Evolutionary conservation across 106 monocot genomes (phyloP).

Genomic region (Vanilla planifolia): DNA sequence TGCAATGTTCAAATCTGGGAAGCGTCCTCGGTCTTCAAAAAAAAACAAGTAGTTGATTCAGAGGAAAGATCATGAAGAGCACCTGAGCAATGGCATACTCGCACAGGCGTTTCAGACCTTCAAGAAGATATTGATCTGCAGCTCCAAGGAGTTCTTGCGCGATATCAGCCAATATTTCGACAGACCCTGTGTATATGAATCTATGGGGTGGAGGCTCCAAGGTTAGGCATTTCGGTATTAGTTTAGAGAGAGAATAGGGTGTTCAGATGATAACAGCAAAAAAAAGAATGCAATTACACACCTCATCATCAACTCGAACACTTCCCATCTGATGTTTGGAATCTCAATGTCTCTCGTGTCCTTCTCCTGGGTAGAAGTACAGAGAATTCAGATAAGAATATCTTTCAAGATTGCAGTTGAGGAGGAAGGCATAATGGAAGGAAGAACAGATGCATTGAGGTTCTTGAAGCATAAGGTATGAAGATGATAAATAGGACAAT

Average conservation of each 20-base stretch:
- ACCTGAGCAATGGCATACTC: conserved; percentile 95
- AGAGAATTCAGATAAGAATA: too few species aligned
- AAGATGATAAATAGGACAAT: too few species aligned
- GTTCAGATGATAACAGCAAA: too few species aligned
- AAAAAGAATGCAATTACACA: conserved; percentile 9
- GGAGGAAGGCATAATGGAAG: too few species aligned
- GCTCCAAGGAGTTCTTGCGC: conserved; percentile 96
- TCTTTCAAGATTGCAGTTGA: too few species aligned
- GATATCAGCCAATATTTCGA: conserved; percentile 56
- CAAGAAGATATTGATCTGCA: conserved; percentile 95
- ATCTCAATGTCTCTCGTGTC: conserved; percentile 97
- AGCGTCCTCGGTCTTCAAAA: too few species aligned
- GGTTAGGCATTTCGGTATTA: not conserved
- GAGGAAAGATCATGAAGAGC: too few species aligned
- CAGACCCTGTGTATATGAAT: conserved; percentile 93
- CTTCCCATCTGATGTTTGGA: conserved; percentile 92
- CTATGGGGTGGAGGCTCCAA: conserved; percentile 20
- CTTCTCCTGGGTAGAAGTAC: conserved; percentile 58
- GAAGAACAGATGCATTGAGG: too few species aligned
- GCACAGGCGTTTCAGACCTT: conserved; percentile 91
- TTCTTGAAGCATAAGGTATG: too few species aligned
- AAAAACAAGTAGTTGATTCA: not conserved
- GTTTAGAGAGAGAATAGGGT: not conserved
- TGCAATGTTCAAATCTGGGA: too few species aligned
- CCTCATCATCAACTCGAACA: conserved; percentile 99